Evolutionary conservation across 768 basidiomycete species (phyloP).

Genomic region (Leccinum imitatum): DNA sequence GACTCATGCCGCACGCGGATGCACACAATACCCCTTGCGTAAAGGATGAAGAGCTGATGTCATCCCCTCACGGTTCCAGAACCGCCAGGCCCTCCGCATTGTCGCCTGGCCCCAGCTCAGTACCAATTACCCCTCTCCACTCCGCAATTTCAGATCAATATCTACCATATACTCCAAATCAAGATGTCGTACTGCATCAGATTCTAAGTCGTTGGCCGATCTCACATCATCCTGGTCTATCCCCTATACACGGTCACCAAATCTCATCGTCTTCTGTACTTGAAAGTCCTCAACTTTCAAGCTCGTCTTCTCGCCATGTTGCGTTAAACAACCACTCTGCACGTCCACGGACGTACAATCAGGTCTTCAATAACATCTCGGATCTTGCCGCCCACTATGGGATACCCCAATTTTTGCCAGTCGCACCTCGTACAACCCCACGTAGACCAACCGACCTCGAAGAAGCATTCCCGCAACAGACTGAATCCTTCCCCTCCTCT

Average conservation of each 20-base stretch:
- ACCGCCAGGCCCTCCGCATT: conserved; percentile 49
- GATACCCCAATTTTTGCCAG: conserved; percentile 69
- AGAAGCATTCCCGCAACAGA: conserved; percentile 31
- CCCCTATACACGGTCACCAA: conserved; percentile 41
- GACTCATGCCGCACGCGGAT: conserved; percentile 21
- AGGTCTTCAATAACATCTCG: conserved; percentile 62
- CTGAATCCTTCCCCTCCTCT: conserved; percentile 25
- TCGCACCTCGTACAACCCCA: conserved; percentile 60
- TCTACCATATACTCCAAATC: conserved; percentile 32
- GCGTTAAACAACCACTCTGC: conserved; percentile 50
- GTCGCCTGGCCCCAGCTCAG: conserved; percentile 40
- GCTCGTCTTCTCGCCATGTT: conserved; percentile 52
- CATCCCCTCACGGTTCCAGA: conserved; percentile 49
- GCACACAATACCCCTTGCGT: conserved; percentile 24
- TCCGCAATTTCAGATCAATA: conserved; percentile 51
- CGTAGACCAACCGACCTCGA: conserved; percentile 38
- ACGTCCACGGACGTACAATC: conserved; percentile 68
- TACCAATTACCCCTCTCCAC: conserved; percentile 28
- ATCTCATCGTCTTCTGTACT: conserved; percentile 37
- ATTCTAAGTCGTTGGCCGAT: conserved; percentile 49
- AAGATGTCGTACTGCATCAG: conserved; percentile 45
- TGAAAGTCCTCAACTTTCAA: conserved; percentile 59
- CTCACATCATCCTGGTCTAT: conserved; percentile 37
- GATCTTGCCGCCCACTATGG: conserved; percentile 79
- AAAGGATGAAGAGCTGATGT: conserved; percentile 48